A percentile compares a stretch with the other conserved stretches of the same genome.
Conservation (phyloP, 2,329 filamentous ascomycete species). For the Fusarium sp. region DNA sequence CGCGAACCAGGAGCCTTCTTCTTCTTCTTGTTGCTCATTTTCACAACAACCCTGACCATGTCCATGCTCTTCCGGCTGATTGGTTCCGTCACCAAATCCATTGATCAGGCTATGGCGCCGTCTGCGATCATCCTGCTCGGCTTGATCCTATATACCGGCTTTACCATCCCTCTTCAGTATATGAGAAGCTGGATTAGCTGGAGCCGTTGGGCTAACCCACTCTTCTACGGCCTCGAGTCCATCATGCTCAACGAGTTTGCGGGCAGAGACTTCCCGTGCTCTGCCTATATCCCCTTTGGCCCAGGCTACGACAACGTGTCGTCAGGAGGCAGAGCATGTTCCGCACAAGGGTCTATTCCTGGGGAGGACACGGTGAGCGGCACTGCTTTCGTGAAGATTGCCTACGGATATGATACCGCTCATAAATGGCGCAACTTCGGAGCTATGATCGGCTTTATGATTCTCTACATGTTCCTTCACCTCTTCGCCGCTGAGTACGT, state of each 20-base stretch:
- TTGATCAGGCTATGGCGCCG: conserved; percentile 42
- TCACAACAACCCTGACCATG: conserved; percentile 70
- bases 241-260: conserved; percentile 74
- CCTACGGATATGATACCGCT: conserved; percentile 26
- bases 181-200: conserved; percentile 67
- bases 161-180: conserved; percentile 57
- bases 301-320: conserved; percentile 21
- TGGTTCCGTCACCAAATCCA: conserved; percentile 40
- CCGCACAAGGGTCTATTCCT: conserved; percentile 20
- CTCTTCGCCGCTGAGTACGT: conserved; percentile 15
- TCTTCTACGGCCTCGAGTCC: conserved; percentile 74
- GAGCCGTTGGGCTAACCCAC: conserved; percentile 73
- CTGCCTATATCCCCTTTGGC: conserved; percentile 49
- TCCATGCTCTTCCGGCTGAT: conserved; percentile 68
- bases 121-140: conserved; percentile 39
- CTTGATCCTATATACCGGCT: conserved; percentile 64
- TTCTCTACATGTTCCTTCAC: conserved; percentile 14
- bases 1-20: conserved; percentile 64
- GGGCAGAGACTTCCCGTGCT: conserved; percentile 60
- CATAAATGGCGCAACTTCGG: conserved; percentile 39
- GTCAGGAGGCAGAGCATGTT: conserved; percentile 15
- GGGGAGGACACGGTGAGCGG: conserved; percentile 31
- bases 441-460: conserved; percentile 27
- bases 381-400: conserved; percentile 17
- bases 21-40: conserved; percentile 59